phyloP scores from a whole-genome alignment of 805 yeast genomes.

The Candida maesae region DNA sequence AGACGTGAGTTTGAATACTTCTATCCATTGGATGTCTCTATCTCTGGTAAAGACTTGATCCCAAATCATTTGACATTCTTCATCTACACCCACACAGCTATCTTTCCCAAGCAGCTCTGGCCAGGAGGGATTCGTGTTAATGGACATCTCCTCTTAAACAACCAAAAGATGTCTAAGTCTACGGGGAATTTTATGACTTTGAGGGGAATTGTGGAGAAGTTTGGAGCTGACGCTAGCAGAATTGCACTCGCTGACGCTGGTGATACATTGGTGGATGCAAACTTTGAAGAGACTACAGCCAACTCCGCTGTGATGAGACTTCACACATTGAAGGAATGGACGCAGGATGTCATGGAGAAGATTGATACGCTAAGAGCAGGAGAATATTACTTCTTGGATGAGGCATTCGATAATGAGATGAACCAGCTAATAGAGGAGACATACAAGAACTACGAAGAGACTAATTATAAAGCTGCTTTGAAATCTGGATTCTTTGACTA shows the following conservation, averaged over 20 bases:
- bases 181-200: conserved; percentile 96
- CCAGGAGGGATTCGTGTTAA: conserved; percentile 92
- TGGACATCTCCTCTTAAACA: conserved; percentile 92
- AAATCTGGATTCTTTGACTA: conserved; percentile 90
- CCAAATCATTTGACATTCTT: conserved; percentile 97
- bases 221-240: conserved; percentile 97
- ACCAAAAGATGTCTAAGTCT: conserved; percentile 96
- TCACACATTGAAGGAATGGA: conserved; percentile 92
- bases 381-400: conserved; percentile 64
- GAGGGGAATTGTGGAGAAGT: conserved; percentile 77
- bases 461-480: conserved; percentile 84
- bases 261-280: conserved; percentile 95
- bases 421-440: conserved; percentile 74
- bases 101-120: conserved; percentile 90
- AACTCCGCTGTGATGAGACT: conserved; percentile 96
- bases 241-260: conserved; percentile 99
- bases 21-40: conserved; percentile 88
- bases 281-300: conserved; percentile 93
- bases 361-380: conserved; percentile 53
- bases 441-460: conserved; percentile 60
- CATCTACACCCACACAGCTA: conserved; percentile 87
- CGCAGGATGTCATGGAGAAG: conserved; percentile 65
- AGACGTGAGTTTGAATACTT: conserved; percentile 96
- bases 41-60: conserved; percentile 95
- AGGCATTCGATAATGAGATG: conserved; percentile 92